Percentiles rank a stretch among this genome's conserved stretches.
Conservation (phyloP, 306 rosid genomes). For the Mucuna pruriens region DNA sequence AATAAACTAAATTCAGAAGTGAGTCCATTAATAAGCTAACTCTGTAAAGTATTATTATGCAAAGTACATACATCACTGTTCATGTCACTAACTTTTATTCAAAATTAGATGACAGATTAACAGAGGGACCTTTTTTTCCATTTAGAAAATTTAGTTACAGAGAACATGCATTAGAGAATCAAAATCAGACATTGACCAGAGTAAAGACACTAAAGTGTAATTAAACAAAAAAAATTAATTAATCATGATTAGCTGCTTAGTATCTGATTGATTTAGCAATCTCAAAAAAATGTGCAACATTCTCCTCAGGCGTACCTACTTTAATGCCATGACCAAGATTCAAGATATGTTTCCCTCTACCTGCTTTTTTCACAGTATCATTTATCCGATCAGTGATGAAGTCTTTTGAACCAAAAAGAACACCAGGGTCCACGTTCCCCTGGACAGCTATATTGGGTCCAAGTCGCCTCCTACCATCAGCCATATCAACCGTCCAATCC, state of each 20-base stretch:
- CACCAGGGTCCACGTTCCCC: constrained; percentile 97
- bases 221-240: background rate
- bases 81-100: background rate
- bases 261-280: constrained; percentile 88
- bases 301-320: constrained; percentile 58
- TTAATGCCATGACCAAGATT: constrained; percentile 68
- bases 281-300: constrained; percentile 96
- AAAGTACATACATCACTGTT: background rate
- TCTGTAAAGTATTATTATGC: background rate
- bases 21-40: background rate
- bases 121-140: background rate
- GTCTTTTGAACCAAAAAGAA: constrained; percentile 91
- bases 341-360: constrained; percentile 77
- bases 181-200: background rate
- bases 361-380: constrained; percentile 87
- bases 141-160: background rate
- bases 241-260: constrained; percentile 37
- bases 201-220: constrained; percentile 4
- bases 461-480: constrained; percentile 84
- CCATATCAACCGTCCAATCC: constrained; percentile 99
- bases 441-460: constrained; percentile 90
- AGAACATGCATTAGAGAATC: background rate
- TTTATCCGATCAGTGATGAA: constrained; percentile 80
- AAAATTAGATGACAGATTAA: background rate
- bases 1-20: background rate